A percentile compares a stretch with the other conserved stretches of the same genome.
phyloP scores from a whole-genome alignment of 805 yeast genomes.

The Diddensiella santjacobensis region DNA sequence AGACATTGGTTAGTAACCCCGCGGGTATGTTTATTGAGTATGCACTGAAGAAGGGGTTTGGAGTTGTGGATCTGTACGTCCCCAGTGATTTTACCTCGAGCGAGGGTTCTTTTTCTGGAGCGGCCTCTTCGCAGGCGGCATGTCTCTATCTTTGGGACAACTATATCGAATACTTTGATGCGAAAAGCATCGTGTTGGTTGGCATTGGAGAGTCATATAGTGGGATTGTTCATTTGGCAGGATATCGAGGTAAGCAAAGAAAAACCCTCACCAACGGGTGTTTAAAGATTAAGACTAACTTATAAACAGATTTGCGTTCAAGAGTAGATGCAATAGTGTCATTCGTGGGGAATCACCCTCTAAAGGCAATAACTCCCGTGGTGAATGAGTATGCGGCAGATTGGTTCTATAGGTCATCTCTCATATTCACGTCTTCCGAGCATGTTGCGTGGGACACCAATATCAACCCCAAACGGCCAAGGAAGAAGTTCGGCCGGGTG shows the following conservation, averaged over 20 bases:
- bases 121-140: slow-evolving; percentile 70
- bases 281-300: no score
- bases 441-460: slow-evolving; percentile 78
- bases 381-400: slow-evolving; percentile 87
- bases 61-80: slow-evolving; percentile 78
- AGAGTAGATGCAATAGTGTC: slow-evolving; percentile 68
- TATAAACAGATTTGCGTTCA: slow-evolving; percentile 44
- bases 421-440: slow-evolving; percentile 68
- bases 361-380: slow-evolving; percentile 77
- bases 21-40: slow-evolving; percentile 67
- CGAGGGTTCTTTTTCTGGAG: slow-evolving; percentile 47
- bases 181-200: slow-evolving; percentile 67
- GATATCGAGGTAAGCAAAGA: slow-evolving; percentile 54
- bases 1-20: slow-evolving; percentile 73
- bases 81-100: slow-evolving; percentile 46
- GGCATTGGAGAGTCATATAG: slow-evolving; percentile 90
- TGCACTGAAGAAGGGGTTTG: slow-evolving; percentile 58
- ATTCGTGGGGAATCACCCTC: slow-evolving; percentile 62
- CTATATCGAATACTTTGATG: slow-evolving; percentile 62
- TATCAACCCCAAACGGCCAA: slow-evolving; percentile 58
- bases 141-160: slow-evolving; percentile 86
- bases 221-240: slow-evolving; percentile 80
- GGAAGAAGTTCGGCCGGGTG: slow-evolving; percentile 90
- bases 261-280: no score
- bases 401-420: slow-evolving; percentile 85